Percentiles rank a stretch among this genome's conserved stretches.
These are phyloP conservation scores for Cetraspora pellucida DNA, from an alignment of 192 early-diverging fungal species.

Conservation along the genomic window DNA sequence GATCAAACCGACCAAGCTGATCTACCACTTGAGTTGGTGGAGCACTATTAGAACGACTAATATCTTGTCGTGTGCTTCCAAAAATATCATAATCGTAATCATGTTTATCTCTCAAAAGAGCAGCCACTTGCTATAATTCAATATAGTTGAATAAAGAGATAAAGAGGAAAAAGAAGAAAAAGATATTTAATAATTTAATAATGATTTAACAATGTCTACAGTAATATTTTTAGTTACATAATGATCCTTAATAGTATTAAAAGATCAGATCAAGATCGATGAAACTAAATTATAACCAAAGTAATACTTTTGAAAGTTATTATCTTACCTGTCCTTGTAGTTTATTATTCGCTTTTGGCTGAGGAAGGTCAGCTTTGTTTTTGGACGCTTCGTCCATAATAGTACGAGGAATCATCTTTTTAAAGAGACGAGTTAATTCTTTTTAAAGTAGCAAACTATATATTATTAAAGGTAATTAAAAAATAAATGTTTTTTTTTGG, in stretches of 20 bases:
- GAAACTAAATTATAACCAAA: not conserved
- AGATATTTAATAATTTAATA: too few species aligned
- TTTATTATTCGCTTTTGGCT: conserved; percentile 69
- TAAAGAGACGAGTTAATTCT: not conserved
- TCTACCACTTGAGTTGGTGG: conserved; percentile 72
- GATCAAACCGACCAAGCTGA: conserved; percentile 48
- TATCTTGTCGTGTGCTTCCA: conserved; percentile 44
- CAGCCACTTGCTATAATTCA: conserved; percentile 47
- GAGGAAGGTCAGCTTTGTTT: conserved; percentile 51
- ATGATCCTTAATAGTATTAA: not conserved
- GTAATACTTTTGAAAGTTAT: not conserved
- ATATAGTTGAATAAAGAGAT: not conserved
- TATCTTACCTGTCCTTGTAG: conserved; percentile 65
- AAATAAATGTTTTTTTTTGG: not conserved
- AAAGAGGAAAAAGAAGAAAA: not conserved
- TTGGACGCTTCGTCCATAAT: conserved; percentile 44
- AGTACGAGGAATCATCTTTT: conserved; percentile 41
- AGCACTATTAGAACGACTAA: conserved; percentile 71
- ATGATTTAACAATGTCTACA: too few species aligned
- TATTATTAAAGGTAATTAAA: not conserved
- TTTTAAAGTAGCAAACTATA: conserved; percentile 7
- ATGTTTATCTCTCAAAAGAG: conserved; percentile 54
- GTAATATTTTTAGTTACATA: too few species aligned
- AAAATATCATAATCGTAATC: conserved; percentile 49
- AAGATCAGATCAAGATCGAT: not conserved